A percentile compares a stretch with the other conserved stretches of the same genome.
Conservation (phyloP, 768 basidiomycete genomes). For the Candolleomyces aberdarensis region DNA sequence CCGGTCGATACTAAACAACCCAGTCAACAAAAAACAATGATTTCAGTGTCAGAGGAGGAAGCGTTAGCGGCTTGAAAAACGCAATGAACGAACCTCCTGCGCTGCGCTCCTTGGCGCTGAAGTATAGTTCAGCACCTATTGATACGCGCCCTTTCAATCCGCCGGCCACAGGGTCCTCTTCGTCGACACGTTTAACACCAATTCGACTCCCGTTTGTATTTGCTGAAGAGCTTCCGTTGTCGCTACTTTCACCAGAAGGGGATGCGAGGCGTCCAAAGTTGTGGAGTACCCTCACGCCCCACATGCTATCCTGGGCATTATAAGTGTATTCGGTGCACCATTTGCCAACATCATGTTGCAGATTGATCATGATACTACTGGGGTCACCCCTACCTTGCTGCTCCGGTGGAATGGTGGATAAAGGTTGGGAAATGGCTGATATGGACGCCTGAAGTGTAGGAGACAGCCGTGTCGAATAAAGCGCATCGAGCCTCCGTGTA, state of each 20-base stretch:
- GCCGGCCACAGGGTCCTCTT: conserved; percentile 90
- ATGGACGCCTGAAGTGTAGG: conserved; percentile 79
- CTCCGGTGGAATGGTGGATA: conserved; percentile 44
- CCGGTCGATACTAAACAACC: conserved; percentile 75
- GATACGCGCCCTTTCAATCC: conserved; percentile 89
- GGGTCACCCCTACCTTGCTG: conserved; percentile 42
- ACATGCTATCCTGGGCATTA: conserved; percentile 93
- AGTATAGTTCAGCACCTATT: conserved; percentile 89
- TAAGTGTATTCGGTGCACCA: conserved; percentile 95
- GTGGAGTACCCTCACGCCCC: conserved; percentile 82
- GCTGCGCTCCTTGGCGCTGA: conserved; percentile 90
- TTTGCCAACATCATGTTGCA: conserved; percentile 90
- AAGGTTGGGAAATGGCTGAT: conserved; percentile 82
- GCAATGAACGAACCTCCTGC: conserved; percentile 72
- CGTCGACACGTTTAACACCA: conserved; percentile 82
- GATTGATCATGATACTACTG: conserved; percentile 75
- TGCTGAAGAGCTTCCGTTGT: conserved; percentile 8
- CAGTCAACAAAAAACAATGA: too few species aligned
- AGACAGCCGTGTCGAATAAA: conserved; percentile 80
- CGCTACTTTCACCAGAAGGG: conserved; percentile 31
- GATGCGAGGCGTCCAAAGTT: conserved; percentile 80
- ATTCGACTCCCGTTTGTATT: conserved; percentile 11
- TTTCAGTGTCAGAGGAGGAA: too few species aligned
- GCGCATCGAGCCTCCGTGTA: conserved; percentile 81
- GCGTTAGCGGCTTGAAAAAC: not conserved